Evolutionary conservation across 768 basidiomycete genomes (phyloP), one percentile per base, ranked within the genome.

Genomic region (Calvatia gigantea): DNA sequence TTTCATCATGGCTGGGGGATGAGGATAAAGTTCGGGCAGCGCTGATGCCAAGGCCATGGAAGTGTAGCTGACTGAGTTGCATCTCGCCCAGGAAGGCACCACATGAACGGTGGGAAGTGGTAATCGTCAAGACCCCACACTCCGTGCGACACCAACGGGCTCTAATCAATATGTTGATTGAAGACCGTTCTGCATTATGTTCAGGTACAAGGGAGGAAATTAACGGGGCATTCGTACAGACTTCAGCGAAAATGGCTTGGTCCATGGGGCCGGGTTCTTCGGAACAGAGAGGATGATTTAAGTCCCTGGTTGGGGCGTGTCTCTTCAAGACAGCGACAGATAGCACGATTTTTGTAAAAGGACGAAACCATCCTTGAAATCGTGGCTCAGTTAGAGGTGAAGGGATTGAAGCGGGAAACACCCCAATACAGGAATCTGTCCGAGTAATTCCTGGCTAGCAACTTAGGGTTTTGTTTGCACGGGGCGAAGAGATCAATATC

Each of bases 81-180:
- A 79, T 85, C 84, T 66, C 79, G 69, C 64, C 95, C 93, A 1
- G 90, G 86, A 2, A 89, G 82, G 2, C 93, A 92, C 62, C 88
- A 94, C 39, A 94, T 66, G 74, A 94, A 98, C 0, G 90, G 95
- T 14, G 94, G 77, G 72, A 97, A 99, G 63, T 97, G 94, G 64
- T 98, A 99, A 64, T 98, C 94, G 62, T 97, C 94, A 53, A 98
- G 73, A 1, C 96, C 96, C 91, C 95, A 98, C 0, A 98, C 96
- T 0, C 96, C 96, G 66, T 98, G 96, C 1, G 97, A 98, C n/a
- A n/a, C 96, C 95, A 5, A 96, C 96, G 2, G 96, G 95, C 68
- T 99, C 96, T 0, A 98, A 82, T 94, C 95, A 98, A n/a, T n/a
- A 67, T 2, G 87, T 85, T 3, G 91, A 94, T 62, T 98, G 95